Evolutionary conservation across 257 asterid species (phyloP).

Genomic region (Nicotiana obtusifolia): DNA sequence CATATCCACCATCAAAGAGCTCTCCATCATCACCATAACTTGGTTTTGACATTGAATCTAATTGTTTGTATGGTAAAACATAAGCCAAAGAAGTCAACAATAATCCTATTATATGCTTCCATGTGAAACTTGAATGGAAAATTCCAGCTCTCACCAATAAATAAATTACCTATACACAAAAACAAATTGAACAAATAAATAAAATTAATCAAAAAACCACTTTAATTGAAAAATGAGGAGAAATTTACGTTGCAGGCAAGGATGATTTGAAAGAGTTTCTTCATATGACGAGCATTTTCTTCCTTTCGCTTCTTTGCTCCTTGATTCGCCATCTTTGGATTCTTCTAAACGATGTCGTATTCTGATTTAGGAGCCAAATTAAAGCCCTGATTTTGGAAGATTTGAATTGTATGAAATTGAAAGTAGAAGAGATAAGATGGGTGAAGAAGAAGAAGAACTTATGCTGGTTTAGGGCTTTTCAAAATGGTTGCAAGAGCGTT

Average conservation of each 20-base stretch:
- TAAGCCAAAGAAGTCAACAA: constrained; percentile 76
- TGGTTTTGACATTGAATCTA: constrained; percentile 73
- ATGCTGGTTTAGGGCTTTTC: too few species aligned
- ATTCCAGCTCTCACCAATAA: constrained; percentile 61
- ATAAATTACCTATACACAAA: constrained; percentile 49
- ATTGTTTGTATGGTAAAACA: constrained; percentile 74
- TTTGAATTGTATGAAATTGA: background rate
- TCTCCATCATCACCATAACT: constrained; percentile 60
- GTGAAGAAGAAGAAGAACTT: too few species aligned
- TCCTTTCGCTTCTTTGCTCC: constrained; percentile 97
- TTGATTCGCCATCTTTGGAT: constrained; percentile 73
- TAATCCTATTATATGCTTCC: constrained; percentile 73
- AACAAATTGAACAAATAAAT: background rate
- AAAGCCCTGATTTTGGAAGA: background rate
- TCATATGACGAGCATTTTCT: constrained; percentile 78
- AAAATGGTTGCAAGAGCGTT: too few species aligned
- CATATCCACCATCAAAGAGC: constrained; percentile 90
- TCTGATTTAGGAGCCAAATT: background rate
- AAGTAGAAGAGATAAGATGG: background rate
- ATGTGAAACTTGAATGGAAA: constrained; percentile 71
- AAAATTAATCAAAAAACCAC: background rate
- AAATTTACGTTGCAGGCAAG: constrained; percentile 60
- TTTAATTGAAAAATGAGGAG: background rate
- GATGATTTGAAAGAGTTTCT: constrained; percentile 58
- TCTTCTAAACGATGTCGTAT: background rate